A percentile compares a stretch with the other conserved stretches of the same genome.
phyloP scores from a whole-genome alignment of 352 stramenopile genomes.

The Phytophthora rubi region DNA sequence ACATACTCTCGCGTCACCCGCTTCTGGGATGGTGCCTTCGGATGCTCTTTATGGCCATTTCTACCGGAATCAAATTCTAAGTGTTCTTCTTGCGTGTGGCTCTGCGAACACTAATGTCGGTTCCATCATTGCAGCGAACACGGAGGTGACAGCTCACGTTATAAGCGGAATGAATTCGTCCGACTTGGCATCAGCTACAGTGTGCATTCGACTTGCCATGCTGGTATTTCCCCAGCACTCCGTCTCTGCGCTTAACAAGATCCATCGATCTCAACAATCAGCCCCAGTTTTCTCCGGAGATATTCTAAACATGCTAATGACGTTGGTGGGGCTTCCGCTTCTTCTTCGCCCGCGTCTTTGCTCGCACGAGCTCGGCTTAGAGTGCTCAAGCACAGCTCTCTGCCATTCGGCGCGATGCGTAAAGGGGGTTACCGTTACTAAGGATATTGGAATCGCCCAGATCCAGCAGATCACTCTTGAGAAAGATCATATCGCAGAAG shows the following conservation, averaged over 20 bases:
- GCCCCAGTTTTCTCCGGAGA: constrained; percentile 33
- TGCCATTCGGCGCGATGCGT: constrained; percentile 74
- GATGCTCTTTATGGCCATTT: constrained; percentile 57
- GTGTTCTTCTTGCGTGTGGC: constrained; percentile 75
- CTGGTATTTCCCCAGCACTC: constrained; percentile 83
- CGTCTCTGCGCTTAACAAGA: constrained; percentile 75
- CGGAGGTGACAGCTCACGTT: constrained; percentile 64
- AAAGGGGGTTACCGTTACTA: constrained; percentile 53
- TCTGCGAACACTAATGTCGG: constrained; percentile 68
- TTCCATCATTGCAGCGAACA: constrained; percentile 63
- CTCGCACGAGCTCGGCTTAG: constrained; percentile 80
- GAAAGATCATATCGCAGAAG: constrained; percentile 56
- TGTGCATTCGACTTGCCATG: constrained; percentile 87
- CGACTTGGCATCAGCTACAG: constrained; percentile 69
- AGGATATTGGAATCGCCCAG: constrained; percentile 34
- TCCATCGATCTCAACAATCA: constrained; percentile 49
- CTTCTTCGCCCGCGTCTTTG: constrained; percentile 75
- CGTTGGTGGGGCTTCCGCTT: constrained; percentile 67
- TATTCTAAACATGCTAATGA: constrained; percentile 67
- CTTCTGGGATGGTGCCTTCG: constrained; percentile 4
- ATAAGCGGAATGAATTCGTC: constrained; percentile 65
- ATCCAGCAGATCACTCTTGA: constrained; percentile 50
- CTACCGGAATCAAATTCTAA: constrained; percentile 81
- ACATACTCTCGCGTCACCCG: constrained; percentile 11
- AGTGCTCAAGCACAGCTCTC: constrained; percentile 66